Evolutionary conservation across 257 asterid species (phyloP).

Genomic region (Haberlea rhodopensis): DNA sequence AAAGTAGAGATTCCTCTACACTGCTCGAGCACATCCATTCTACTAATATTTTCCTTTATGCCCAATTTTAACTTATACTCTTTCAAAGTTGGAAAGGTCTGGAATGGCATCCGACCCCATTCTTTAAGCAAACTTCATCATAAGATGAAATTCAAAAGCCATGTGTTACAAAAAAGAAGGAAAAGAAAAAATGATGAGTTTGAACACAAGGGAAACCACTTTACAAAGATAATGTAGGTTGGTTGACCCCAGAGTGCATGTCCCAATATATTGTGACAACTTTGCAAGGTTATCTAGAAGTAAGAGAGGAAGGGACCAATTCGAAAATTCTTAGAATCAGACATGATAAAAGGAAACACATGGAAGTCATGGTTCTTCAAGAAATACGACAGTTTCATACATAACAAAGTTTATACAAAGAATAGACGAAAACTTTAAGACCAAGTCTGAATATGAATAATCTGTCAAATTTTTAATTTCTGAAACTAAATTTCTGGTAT

Average conservation of each 20-base stretch:
- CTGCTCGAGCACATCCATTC: background rate
- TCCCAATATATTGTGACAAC: background rate
- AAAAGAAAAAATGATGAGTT: background rate
- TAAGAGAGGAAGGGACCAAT: background rate
- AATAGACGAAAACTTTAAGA: background rate
- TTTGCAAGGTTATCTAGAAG: background rate
- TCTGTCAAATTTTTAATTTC: constrained; percentile 7
- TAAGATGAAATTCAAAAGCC: background rate
- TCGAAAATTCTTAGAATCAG: background rate
- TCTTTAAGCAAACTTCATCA: background rate
- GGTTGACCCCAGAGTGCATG: background rate
- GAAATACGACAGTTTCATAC: background rate
- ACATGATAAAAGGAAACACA: background rate
- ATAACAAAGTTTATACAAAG: background rate
- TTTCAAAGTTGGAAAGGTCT: background rate
- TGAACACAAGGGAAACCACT: background rate
- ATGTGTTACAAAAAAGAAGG: background rate
- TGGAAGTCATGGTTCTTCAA: background rate
- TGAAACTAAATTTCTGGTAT: constrained; percentile 24
- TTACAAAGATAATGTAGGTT: constrained; percentile 5
- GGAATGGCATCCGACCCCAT: background rate
- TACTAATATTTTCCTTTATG: background rate
- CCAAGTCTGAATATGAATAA: constrained; percentile 9
- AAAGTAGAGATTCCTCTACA: background rate
- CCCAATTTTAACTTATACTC: background rate